phyloP scores from a whole-genome alignment of 192 early-diverging fungal genomes.

The Geranomyces variabilis region DNA sequence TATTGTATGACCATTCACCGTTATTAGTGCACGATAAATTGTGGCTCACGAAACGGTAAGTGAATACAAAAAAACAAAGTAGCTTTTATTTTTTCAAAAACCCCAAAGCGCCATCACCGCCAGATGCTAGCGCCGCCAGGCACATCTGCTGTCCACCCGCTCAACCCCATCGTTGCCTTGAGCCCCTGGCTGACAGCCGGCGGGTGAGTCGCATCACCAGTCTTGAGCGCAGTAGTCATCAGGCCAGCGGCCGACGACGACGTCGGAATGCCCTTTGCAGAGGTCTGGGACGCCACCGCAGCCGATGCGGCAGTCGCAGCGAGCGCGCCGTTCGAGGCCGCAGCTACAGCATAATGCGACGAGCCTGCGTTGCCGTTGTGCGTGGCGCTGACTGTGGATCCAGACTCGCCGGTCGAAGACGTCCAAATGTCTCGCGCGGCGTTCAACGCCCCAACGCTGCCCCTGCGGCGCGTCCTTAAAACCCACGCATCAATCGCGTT shows the following conservation, averaged over 20 bases:
- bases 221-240: no score
- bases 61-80: no score
- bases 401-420: no score
- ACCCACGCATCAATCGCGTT: constrained; percentile 15
- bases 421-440: constrained; percentile 22
- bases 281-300: not conserved
- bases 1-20: no score
- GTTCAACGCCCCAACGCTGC: constrained; percentile 20
- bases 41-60: no score
- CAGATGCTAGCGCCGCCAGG: constrained; percentile 29
- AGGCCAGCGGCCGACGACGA: not conserved
- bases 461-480: constrained; percentile 5
- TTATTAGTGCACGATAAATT: no score
- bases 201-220: no score
- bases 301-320: not conserved
- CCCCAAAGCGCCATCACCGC: constrained; percentile 1
- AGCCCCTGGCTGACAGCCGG: constrained; percentile 12
- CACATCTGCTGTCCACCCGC: constrained; percentile 31
- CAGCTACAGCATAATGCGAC: no score
- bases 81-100: no score
- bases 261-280: not conserved
- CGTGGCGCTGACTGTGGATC: no score
- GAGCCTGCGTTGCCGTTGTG: no score
- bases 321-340: no score
- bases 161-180: constrained; percentile 29